Evolutionary conservation across 1,284 basidiomycete species (phyloP).

Genomic region (Austropuccinia psidii): DNA sequence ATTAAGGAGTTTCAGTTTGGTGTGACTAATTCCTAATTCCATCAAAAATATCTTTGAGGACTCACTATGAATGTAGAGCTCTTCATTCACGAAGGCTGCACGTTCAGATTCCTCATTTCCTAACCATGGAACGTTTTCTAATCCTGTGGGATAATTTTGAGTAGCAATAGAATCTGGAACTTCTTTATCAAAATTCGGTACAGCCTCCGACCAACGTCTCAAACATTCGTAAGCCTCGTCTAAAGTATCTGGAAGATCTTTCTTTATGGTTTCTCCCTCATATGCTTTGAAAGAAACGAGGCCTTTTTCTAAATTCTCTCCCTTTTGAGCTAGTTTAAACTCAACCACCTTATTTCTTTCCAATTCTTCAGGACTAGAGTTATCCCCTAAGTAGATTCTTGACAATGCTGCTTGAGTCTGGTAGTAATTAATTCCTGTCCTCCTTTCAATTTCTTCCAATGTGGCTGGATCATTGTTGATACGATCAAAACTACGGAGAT

Average conservation of each 20-base stretch:
- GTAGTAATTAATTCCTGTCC: conserved; percentile 69
- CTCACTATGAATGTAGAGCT: conserved; percentile 63
- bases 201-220: conserved; percentile 40
- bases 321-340: conserved; percentile 43
- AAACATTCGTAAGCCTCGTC: conserved; percentile 43
- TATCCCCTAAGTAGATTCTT: conserved; percentile 65
- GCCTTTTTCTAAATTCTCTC: conserved; percentile 40
- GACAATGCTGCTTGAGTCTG: conserved; percentile 78
- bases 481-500: conserved; percentile 78
- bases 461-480: conserved; percentile 66
- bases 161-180: conserved; percentile 66
- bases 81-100: conserved; percentile 61
- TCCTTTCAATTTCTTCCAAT: conserved; percentile 62
- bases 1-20: no score
- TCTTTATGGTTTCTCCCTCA: conserved; percentile 33
- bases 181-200: conserved; percentile 40
- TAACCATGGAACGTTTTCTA: conserved; percentile 62
- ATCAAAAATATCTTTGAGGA: background rate
- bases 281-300: conserved; percentile 33
- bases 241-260: conserved; percentile 41
- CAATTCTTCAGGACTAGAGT: conserved; percentile 52
- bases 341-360: conserved; percentile 39
- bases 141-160: conserved; percentile 57
- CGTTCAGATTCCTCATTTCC: conserved; percentile 74
- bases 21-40: background rate